A percentile compares a stretch with the other conserved stretches of the same genome.
Evolutionary conservation across 139 green algal species (phyloP).

Genomic region (Coelastrella sp.): DNA sequence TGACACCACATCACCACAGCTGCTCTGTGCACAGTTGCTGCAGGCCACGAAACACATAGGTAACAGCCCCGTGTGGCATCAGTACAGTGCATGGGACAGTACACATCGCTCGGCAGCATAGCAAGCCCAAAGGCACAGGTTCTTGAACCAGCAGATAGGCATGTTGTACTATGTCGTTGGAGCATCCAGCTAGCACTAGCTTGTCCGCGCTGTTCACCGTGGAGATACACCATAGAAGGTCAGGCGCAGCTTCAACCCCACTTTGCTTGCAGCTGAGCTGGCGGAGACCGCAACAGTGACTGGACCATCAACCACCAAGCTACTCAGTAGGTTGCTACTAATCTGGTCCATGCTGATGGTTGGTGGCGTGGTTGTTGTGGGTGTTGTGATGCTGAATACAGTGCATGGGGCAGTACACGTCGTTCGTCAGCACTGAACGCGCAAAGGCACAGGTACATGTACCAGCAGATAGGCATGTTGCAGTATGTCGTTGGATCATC

Average conservation of each 20-base stretch:
- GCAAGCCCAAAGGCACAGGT: no score
- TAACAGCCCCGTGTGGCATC: background rate
- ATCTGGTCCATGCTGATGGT: background rate
- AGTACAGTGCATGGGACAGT: background rate
- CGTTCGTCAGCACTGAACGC: no score
- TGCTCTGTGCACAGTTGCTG: constrained; percentile 32
- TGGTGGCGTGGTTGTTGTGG: background rate
- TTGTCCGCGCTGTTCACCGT: background rate
- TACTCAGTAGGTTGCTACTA: background rate
- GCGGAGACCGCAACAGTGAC: constrained; percentile 18
- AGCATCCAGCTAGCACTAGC: no score
- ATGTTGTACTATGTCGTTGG: no score
- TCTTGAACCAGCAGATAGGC: no score
- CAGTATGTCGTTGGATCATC: no score
- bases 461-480: no score
- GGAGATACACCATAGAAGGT: constrained; percentile 51
- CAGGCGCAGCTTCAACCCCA: constrained; percentile 41
- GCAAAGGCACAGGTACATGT: no score
- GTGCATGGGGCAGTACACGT: no score
- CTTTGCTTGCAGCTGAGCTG: background rate
- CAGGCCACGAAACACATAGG: background rate
- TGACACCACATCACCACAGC: constrained; percentile 40
- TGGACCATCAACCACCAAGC: background rate
- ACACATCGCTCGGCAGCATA: no score
- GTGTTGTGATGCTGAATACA: background rate